Evolutionary conservation across 2,329 filamentous ascomycete species (phyloP), one percentile per base, ranked within the genome.

Genomic region (Septoria petroselini): DNA sequence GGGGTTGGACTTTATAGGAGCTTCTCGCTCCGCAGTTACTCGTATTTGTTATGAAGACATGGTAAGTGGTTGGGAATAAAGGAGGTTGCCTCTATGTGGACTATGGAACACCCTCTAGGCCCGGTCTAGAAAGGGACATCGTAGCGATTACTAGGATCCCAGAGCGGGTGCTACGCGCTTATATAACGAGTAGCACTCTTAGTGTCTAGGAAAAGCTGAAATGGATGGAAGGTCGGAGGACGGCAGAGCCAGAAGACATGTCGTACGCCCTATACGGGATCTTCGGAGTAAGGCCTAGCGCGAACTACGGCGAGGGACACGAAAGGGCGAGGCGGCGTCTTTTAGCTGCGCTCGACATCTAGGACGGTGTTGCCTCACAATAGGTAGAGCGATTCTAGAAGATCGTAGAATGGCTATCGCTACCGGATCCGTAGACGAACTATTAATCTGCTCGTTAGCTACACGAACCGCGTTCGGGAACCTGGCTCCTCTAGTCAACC

Each of bases 401-500:
- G 35, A 50, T 59, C 21, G 30, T 48, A 3, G 33, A 43, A 14
- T 62, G 53, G 59, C 49, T 59, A 11, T 47, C 45, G 25, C 50
- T 51, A n/a, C 35, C 58, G 21, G 52, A 62, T 52, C 56, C 58
- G 8, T 58, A 48, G 44, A 54, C 40, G 9, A 57, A 59, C 18
- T 41, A 58, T 48, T 17, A 41, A 11, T 53, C 46, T 11, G 52
- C 52, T 12, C 52, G 52, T 11, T n/a, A 54, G 33, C 25, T 30
- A 17, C 43, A 52, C 30, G 34, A 46, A 35, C 8, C 17, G 3
- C 31, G 37, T 3, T 53, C 54, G 12, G 57, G 57, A 3, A 15
- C 38, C 18, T 59, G 52, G 55, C 44, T 61, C 19, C 50, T 58
- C 12, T 12, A 51, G n/a, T 49, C 29, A 21, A 17, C 23, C 17